Percentiles rank a stretch among this genome's conserved stretches.
Evolutionary conservation across 2,329 filamentous ascomycete genomes (phyloP).

Genomic region (Hymenoscyphus fraxineus): DNA sequence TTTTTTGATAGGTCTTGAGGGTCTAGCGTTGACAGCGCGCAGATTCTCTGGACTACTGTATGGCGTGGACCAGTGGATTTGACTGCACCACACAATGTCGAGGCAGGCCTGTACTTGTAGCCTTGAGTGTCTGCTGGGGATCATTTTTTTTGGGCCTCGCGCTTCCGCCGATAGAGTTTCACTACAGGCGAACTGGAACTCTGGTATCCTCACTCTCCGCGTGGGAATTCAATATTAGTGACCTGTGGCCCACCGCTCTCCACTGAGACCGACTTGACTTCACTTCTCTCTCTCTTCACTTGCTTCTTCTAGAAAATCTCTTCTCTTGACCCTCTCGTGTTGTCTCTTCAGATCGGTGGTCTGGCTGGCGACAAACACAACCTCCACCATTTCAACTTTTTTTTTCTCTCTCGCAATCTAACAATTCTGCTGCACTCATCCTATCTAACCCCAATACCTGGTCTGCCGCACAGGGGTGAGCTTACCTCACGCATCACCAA

Average conservation of each 20-base stretch:
- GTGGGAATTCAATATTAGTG: conserved; percentile 1
- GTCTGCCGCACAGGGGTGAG: background rate
- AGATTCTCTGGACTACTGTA: background rate
- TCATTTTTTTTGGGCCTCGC: background rate
- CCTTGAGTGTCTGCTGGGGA: background rate
- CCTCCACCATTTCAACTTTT: background rate
- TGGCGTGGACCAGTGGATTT: background rate
- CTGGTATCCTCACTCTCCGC: background rate
- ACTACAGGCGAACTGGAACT: background rate
- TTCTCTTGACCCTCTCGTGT: background rate
- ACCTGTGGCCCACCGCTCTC: background rate
- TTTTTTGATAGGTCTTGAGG: background rate
- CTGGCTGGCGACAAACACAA: background rate
- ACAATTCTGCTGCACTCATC: background rate
- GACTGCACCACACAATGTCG: no score
- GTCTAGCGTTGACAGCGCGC: background rate
- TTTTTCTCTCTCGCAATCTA: background rate
- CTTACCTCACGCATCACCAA: background rate
- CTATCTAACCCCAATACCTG: background rate
- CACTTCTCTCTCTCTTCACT: background rate
- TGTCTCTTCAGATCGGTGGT: background rate
- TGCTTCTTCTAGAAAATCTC: background rate
- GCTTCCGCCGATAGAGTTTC: background rate
- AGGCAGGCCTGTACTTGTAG: background rate
- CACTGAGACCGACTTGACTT: no score